Evolutionary conservation across 257 asterid species (phyloP).

Genomic region (Capsicum rhomboideum): DNA sequence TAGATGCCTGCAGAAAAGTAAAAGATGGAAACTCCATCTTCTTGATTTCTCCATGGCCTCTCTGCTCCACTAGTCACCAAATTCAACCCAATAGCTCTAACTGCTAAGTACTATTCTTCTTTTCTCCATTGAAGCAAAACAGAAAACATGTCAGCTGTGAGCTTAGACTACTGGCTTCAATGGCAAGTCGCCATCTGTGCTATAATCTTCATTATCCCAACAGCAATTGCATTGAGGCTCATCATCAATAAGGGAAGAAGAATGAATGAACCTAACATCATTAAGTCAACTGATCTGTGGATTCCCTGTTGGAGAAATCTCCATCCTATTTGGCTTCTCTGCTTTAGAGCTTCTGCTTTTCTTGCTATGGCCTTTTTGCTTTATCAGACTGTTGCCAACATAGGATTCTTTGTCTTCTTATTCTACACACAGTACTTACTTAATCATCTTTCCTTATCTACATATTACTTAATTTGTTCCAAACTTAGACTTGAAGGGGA

Average conservation of each 20-base stretch:
- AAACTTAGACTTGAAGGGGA: too few relatives aligned
- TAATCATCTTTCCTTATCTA: too few relatives aligned
- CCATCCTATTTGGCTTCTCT: conserved; percentile 68
- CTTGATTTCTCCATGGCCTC: background rate
- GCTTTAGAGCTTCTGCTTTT: conserved; percentile 61
- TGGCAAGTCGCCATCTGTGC: conserved; percentile 68
- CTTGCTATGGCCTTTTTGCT: conserved; percentile 52
- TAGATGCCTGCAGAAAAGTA: background rate
- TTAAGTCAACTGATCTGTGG: conserved; percentile 44
- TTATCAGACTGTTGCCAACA: conserved; percentile 34
- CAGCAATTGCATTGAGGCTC: conserved; percentile 22
- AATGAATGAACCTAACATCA: background rate
- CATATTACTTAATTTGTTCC: background rate
- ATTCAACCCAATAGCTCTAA: too few relatives aligned
- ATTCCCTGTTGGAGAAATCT: conserved; percentile 67
- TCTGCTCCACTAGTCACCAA: too few relatives aligned
- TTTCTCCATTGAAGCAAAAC: too few relatives aligned
- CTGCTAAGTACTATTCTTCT: too few relatives aligned
- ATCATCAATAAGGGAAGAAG: conserved; percentile 24
- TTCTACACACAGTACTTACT: conserved; percentile 79
- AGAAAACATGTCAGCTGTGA: background rate
- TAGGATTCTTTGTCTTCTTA: conserved; percentile 65
- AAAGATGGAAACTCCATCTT: background rate
- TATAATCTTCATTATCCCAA: conserved; percentile 41
- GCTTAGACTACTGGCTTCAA: conserved; percentile 49